Evolutionary conservation across 495 filamentous ascomycete species (phyloP).

Genomic region (Entonaema liquescens): DNA sequence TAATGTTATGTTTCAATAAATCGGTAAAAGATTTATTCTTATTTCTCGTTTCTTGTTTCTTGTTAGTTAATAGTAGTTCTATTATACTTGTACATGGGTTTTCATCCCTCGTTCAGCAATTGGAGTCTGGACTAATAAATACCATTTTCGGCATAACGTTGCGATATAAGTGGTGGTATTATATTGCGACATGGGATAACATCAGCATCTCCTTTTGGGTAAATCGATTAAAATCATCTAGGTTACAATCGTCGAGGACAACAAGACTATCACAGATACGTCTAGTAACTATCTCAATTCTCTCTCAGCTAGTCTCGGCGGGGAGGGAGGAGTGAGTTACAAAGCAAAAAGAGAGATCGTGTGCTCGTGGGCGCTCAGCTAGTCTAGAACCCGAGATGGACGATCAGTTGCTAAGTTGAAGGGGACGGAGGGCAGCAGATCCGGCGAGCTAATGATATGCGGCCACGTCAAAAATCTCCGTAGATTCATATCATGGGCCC

Average conservation of each 20-base stretch:
- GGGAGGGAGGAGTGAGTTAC: not conserved
- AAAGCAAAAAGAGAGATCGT: not conserved
- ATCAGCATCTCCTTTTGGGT: not conserved
- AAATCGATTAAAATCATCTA: not conserved
- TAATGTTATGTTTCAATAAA: no score
- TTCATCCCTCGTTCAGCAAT: slow-evolving; percentile 19
- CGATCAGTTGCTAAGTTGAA: slow-evolving; percentile 42
- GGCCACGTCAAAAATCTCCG: slow-evolving; percentile 51
- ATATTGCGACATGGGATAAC: not conserved
- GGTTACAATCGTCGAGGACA: not conserved
- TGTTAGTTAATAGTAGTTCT: slow-evolving; percentile 9
- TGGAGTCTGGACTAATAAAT: not conserved
- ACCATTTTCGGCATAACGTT: not conserved
- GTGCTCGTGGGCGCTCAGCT: slow-evolving; percentile 21
- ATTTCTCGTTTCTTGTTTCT: not conserved
- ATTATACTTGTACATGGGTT: slow-evolving; percentile 9
- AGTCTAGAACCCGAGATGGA: slow-evolving; percentile 38
- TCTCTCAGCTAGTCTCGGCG: not conserved
- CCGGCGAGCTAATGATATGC: slow-evolving; percentile 47
- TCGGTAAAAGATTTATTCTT: no score
- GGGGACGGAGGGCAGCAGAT: slow-evolving; percentile 43
- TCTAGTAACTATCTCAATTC: not conserved
- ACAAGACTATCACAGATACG: no score
- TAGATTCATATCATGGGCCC: slow-evolving; percentile 43
- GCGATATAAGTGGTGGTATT: not conserved